A percentile compares a stretch with the other conserved stretches of the same genome.
These are phyloP conservation scores for Adansonia digitata DNA, from an alignment of 345 rosid genomes.

Conservation along the genomic window DNA sequence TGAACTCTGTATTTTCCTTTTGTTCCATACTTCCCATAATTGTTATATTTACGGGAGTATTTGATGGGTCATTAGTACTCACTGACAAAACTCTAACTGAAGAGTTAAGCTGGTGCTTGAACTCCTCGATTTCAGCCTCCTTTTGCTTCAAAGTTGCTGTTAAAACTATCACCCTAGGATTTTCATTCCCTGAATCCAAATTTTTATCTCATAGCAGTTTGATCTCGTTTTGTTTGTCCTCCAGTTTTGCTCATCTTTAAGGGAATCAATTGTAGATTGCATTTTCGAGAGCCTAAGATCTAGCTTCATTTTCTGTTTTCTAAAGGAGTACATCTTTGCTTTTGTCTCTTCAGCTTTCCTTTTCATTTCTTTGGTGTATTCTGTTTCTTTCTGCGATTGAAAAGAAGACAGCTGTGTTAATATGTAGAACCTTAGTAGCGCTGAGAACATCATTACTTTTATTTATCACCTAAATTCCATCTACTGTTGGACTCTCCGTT, in stretches of 20 bases:
- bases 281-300: slow-evolving; percentile 37
- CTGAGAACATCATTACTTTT: not conserved
- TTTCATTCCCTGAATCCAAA: slow-evolving; percentile 7
- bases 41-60: slow-evolving; percentile 13
- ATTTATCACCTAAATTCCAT: not conserved
- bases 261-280: slow-evolving; percentile 53
- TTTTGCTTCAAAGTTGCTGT: slow-evolving; percentile 40
- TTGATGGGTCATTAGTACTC: slow-evolving; percentile 25
- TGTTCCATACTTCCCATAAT: not conserved
- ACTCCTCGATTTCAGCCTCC: slow-evolving; percentile 38
- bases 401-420: not conserved
- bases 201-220: slow-evolving; percentile 25
- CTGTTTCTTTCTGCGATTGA: slow-evolving; percentile 42
- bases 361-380: slow-evolving; percentile 35
- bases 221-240: slow-evolving; percentile 46
- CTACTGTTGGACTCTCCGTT: too few species aligned
- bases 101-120: slow-evolving; percentile 32
- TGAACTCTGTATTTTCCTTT: slow-evolving; percentile 5
- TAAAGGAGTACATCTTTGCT: slow-evolving; percentile 33
- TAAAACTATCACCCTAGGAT: slow-evolving; percentile 21
- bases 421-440: not conserved
- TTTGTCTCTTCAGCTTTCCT: slow-evolving; percentile 43
- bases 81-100: slow-evolving; percentile 25
- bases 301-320: slow-evolving; percentile 45
- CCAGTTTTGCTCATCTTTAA: slow-evolving; percentile 46